Conservation (phyloP, 805 yeast genomes). For the Maudiozyma pseudohumilis region DNA sequence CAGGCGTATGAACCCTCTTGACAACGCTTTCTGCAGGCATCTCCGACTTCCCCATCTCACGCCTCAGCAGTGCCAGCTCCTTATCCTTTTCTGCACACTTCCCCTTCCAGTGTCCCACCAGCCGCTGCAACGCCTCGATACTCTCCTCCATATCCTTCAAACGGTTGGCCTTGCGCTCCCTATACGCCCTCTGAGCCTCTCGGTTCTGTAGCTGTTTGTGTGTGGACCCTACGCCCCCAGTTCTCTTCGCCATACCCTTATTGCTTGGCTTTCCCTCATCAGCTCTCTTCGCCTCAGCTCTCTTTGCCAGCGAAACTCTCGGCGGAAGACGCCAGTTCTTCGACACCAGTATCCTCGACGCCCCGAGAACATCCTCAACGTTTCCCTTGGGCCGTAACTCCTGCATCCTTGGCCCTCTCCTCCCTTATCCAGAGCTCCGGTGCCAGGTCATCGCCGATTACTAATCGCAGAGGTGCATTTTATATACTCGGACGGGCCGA, state of each 20-base stretch:
- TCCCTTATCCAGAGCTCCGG: too few species aligned
- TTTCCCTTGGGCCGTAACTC: too few species aligned
- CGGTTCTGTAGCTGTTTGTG: constrained; percentile 80
- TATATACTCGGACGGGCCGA: too few species aligned
- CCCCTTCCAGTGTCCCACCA: constrained; percentile 59
- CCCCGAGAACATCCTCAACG: constrained; percentile 1
- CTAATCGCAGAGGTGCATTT: too few species aligned
- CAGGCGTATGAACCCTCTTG: neutral
- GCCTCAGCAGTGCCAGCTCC: constrained; percentile 28
- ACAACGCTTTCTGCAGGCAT: too few species aligned
- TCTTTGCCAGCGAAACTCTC: neutral
- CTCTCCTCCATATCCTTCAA: constrained; percentile 64
- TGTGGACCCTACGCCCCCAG: neutral
- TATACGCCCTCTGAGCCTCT: constrained; percentile 87
- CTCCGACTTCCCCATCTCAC: neutral
- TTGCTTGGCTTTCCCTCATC: neutral
- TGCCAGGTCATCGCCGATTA: too few species aligned
- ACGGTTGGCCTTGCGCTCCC: constrained; percentile 77
- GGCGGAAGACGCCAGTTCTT: constrained; percentile 20
- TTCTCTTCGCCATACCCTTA: neutral
- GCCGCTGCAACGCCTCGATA: constrained; percentile 28
- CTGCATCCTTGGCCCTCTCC: constrained; percentile 2
- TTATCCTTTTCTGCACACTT: constrained; percentile 21
- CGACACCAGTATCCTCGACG: constrained; percentile 10
- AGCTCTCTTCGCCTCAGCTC: neutral